Evolutionary conservation across 345 rosid genomes (phyloP).

Genomic region (Chamaenerion angustifolium): DNA sequence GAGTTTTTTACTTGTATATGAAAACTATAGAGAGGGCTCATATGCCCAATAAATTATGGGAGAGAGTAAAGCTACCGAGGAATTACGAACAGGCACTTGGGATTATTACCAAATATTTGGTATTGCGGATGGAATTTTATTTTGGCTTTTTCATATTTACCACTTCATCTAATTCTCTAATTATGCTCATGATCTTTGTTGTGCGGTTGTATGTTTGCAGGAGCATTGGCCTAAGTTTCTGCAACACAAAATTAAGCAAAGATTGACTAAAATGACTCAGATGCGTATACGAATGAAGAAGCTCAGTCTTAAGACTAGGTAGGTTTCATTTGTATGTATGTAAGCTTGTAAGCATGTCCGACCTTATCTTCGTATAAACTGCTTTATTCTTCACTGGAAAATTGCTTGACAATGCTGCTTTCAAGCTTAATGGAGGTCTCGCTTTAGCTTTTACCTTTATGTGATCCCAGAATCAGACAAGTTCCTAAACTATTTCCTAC

Average conservation of each 20-base stretch:
- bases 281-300: conserved; percentile 96
- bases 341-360: not conserved
- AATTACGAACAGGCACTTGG: conserved; percentile 92
- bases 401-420: too few species aligned
- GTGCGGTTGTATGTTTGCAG: conserved; percentile 26
- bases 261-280: conserved; percentile 95
- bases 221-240: conserved; percentile 88
- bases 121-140: conserved; percentile 13
- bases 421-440: too few species aligned
- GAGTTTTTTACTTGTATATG: conserved; percentile 86
- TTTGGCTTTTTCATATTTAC: not conserved
- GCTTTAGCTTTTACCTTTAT: too few species aligned
- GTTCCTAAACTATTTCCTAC: not conserved
- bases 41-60: conserved; percentile 81
- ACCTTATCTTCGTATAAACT: not conserved
- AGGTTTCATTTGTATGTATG: conserved; percentile 1
- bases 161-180: not conserved
- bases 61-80: conserved; percentile 66
- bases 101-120: conserved; percentile 81
- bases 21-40: conserved; percentile 97
- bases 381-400: too few species aligned
- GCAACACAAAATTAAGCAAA: conserved; percentile 78
- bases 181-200: not conserved
- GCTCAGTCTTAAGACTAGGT: conserved; percentile 84
- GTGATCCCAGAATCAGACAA: too few species aligned